Conservation (phyloP, 2,329 filamentous ascomycete genomes). For the Aureobasidium sp. region DNA sequence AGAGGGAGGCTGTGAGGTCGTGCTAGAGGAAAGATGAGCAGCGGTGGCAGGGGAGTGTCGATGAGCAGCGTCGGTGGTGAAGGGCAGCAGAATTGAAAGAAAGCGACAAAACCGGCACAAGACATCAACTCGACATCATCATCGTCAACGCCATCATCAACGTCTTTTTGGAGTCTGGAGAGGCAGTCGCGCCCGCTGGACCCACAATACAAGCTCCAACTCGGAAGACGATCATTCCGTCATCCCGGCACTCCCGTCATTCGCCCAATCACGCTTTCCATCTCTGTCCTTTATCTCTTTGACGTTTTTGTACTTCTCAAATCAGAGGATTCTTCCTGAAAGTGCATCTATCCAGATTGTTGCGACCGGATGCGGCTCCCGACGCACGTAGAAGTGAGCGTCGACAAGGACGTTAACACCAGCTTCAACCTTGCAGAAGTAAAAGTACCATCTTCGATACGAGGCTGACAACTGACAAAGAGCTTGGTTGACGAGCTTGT, state of each 20-base stretch:
- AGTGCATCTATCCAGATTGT: too few species aligned
- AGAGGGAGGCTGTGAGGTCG: not conserved
- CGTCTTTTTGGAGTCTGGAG: not conserved
- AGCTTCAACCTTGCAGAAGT: too few species aligned
- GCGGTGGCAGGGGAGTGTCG: not conserved
- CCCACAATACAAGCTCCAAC: conserved; percentile 10
- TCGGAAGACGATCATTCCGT: not conserved
- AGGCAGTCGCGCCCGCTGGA: not conserved
- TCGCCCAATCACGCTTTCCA: not conserved
- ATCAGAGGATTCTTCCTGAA: too few species aligned
- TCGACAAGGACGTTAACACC: too few species aligned
- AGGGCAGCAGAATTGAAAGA: not conserved
- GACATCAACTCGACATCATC: not conserved
- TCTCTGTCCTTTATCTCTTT: too few species aligned
- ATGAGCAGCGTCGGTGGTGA: not conserved
- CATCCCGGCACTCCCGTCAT: not conserved
- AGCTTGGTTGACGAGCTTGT: too few species aligned
- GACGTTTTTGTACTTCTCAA: too few species aligned
- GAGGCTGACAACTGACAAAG: too few species aligned
- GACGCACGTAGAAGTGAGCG: too few species aligned
- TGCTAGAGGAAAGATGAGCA: not conserved
- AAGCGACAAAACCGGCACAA: not conserved
- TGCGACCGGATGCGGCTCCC: too few species aligned
- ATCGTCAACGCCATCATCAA: conserved; percentile 9
- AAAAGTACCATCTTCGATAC: too few species aligned